Evolutionary conservation across 352 stramenopile species (phyloP), one percentile per base, ranked within the genome.

Genomic region (Elongisporangium anandrum): DNA sequence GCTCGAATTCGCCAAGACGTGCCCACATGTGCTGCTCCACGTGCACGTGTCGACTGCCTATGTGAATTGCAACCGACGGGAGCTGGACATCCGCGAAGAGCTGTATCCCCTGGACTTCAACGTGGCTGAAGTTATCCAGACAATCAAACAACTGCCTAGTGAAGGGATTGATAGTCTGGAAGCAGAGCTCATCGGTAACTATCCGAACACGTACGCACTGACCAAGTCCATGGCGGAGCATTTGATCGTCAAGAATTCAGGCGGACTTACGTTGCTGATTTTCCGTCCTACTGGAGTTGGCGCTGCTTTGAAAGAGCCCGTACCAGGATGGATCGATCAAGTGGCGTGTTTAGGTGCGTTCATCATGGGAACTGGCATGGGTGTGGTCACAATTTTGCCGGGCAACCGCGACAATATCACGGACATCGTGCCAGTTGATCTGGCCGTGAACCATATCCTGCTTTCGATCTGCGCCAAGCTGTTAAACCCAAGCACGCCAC

Each of bases 161-260:
- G n/a, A n/a, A n/a, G 77, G 92, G 34, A 57, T 90, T 34, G 83
- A 89, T 52, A 68, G 73, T 8, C 59, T 95, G 39, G 68, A 74
- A 29, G 73, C 89, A 13, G 87, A 92, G 52, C 64, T 95, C 26
- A 91, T 94, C 57, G 85, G 87, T 19, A 89, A 84, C 21, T 96
- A 94, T 69, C 85, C 86, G 5, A 96, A 96, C 68, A 96, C 87
- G 47, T 96, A 95, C 69, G 85, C 82, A n/a, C 73, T 96, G 0
- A 95, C 86, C 60, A 95, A 96, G 68, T 91, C 84, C 16, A 94
- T 95, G 77, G 84, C 84, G 47, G 87, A 96, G 70, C 79, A 92
- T 38, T 55, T 95, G 38, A 52, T 94, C 24, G 62, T 80, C 41
- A 68, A 78, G 59, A 69, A 83, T 49, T 56, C 79, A 4, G 56